Base-by-base conservation (phyloP, 2,329 filamentous ascomycete genomes). In the Pseudocercospora eumusae region DNA sequence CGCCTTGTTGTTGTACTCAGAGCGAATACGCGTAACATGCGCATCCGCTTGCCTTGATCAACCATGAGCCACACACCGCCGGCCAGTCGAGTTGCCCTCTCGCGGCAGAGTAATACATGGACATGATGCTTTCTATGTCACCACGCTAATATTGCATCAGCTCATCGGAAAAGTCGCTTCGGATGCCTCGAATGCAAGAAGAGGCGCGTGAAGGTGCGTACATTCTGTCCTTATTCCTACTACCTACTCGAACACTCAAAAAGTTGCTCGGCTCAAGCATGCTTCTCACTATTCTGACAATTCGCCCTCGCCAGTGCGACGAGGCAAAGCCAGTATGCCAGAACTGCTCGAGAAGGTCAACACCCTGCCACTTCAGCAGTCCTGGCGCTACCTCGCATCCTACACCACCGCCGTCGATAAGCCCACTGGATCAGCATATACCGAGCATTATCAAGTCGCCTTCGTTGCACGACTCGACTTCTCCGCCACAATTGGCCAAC, bases 121-220 rank as follows among this genome's bases (percentile, higher is more conserved):
- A 40, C 36, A 40, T n/a, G 5, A 18, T 18, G 36, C 2, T 8
- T 18, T 8, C 36, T 40, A n/a, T 40, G 13, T 18, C 36, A 40
- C 36, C n/a, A 18, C 15, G 36, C 36, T 40, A 40, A 40, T 40
- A 8, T 54, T 18, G 44, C 57, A 49, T 56, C 60, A 50, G 63
- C 61, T 15, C 65, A 67, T 53, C 61, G 62, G 11, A 67, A 67
- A 25, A 62, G 59, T 27, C 60, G 65, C 15, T 36, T 49, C 8
- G 65, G 65, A 5, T 67, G 65, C 44, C n/a, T 62, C 9, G 58
- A 64, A 36, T 67, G 65, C 42, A 67, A 67, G 25, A 60, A 56
- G 27, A 59, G 65, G 1, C 59, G 64, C 28, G 64, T 67, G 6
- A 67, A 67, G 64, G 65, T 67, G 27, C 58, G 62, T 52, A 33